A percentile compares a stretch with the other conserved stretches of the same genome.
Evolutionary conservation across 2,329 filamentous ascomycete genomes (phyloP).

Genomic region (Canariomyces notabilis): DNA sequence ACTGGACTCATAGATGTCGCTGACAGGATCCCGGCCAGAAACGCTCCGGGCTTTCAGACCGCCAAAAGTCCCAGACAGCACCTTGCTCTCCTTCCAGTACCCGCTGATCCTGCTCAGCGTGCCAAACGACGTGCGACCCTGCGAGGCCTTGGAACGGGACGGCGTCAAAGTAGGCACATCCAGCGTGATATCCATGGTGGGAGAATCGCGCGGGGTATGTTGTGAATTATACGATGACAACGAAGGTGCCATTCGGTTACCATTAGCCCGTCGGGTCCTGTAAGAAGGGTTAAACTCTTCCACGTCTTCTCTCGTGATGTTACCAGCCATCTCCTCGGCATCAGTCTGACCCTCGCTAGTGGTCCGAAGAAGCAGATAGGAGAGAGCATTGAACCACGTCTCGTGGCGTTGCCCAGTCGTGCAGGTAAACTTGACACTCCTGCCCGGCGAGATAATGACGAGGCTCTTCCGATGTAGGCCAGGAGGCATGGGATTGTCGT

Average conservation of each 20-base stretch:
- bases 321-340: slow-evolving; percentile 53
- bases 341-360: slow-evolving; percentile 58
- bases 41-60: slow-evolving; percentile 50
- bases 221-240: slow-evolving; percentile 77
- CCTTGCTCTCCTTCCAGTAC: slow-evolving; percentile 51
- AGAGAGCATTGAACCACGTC: slow-evolving; percentile 97
- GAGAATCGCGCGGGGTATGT: slow-evolving; percentile 61
- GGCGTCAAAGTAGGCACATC: slow-evolving; percentile 54
- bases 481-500: slow-evolving; percentile 92
- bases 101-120: slow-evolving; percentile 56
- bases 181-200: slow-evolving; percentile 45
- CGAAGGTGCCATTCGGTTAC: slow-evolving; percentile 55
- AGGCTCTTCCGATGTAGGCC: slow-evolving; percentile 92
- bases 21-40: slow-evolving; percentile 34
- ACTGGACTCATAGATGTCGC: slow-evolving; percentile 47
- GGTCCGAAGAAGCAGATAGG: slow-evolving; percentile 81
- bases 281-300: slow-evolving; percentile 77
- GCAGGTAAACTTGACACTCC: slow-evolving; percentile 89
- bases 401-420: slow-evolving; percentile 91
- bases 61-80: slow-evolving; percentile 46
- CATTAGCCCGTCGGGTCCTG: slow-evolving; percentile 40
- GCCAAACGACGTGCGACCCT: slow-evolving; percentile 32
- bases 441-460: slow-evolving; percentile 81
- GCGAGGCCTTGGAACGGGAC: slow-evolving; percentile 35
- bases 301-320: slow-evolving; percentile 57